Percentiles rank a stretch among this genome's conserved stretches.
Conservation (phyloP, 768 basidiomycete genomes). For the Piloderma croceum region DNA sequence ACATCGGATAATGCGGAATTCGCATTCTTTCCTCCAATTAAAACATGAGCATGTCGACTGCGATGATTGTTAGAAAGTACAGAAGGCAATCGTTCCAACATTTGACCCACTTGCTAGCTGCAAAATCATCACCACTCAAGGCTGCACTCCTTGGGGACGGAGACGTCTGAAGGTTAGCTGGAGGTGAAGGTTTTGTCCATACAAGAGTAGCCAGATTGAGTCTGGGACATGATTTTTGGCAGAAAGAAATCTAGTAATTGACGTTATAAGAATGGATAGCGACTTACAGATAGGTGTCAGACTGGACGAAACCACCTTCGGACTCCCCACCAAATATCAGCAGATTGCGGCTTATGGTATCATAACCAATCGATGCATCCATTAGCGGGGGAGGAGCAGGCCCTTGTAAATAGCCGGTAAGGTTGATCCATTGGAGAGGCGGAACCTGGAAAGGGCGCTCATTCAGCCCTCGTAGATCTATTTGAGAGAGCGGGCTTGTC, state of each 20-base stretch:
- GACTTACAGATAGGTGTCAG: constrained; percentile 63
- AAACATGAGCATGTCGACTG: constrained; percentile 69
- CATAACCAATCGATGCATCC: constrained; percentile 63
- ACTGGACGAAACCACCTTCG: constrained; percentile 53
- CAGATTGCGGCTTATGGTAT: constrained; percentile 44
- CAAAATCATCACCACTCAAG: constrained; percentile 62
- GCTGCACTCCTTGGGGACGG: constrained; percentile 65
- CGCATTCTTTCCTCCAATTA: constrained; percentile 65
- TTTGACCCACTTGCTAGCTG: constrained; percentile 71
- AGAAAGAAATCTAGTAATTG: background rate
- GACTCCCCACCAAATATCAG: constrained; percentile 77
- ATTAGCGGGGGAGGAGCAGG: constrained; percentile 58
- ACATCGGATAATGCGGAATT: constrained; percentile 57
- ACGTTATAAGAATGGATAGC: constrained; percentile 3
- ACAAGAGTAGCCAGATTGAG: constrained; percentile 54
- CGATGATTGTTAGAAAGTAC: constrained; percentile 10
- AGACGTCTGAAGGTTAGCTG: constrained; percentile 36
- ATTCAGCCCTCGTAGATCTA: too few species aligned
- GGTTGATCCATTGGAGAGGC: constrained; percentile 60
- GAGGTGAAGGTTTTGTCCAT: constrained; percentile 57
- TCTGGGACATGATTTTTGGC: constrained; percentile 34
- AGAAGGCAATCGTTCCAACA: constrained; percentile 6
- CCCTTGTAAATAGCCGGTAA: constrained; percentile 52
- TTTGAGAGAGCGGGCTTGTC: constrained; percentile 35
- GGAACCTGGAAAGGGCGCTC: constrained; percentile 22